Conservation (phyloP, 2,329 filamentous ascomycete genomes). For the Verticillium nonalfalfae region DNA sequence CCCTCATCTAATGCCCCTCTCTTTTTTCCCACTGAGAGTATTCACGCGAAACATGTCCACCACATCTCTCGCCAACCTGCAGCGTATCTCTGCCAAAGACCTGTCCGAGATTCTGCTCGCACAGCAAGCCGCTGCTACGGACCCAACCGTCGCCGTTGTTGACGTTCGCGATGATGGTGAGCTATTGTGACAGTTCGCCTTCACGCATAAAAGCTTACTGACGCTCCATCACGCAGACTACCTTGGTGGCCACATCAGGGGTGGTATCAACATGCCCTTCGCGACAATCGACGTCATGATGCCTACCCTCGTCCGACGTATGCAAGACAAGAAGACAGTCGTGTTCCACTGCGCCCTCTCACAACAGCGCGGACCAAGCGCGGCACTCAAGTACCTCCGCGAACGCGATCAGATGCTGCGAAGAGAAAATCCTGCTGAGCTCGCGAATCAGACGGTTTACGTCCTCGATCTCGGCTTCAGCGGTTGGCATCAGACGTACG, state of each 20-base stretch:
- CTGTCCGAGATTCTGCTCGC: slow-evolving; percentile 60
- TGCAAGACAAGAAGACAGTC: slow-evolving; percentile 73
- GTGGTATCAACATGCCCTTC: slow-evolving; percentile 70
- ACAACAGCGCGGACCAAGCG: slow-evolving; percentile 82
- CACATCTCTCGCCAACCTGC: slow-evolving; percentile 57
- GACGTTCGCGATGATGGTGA: slow-evolving; percentile 83
- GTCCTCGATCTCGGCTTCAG: slow-evolving; percentile 81
- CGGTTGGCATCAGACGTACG: slow-evolving; percentile 82
- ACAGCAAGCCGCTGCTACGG: slow-evolving; percentile 28
- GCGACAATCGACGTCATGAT: slow-evolving; percentile 66
- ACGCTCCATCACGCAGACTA: slow-evolving; percentile 53
- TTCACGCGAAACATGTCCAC: slow-evolving; percentile 33
- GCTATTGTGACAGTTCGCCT: slow-evolving; percentile 11
- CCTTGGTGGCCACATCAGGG: slow-evolving; percentile 82
- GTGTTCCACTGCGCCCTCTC: slow-evolving; percentile 93
- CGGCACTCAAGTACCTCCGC: slow-evolving; percentile 73
- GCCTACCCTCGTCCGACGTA: slow-evolving; percentile 73
- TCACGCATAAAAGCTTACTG: background rate
- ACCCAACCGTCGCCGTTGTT: slow-evolving; percentile 61
- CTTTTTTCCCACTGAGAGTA: background rate
- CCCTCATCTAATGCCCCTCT: background rate
- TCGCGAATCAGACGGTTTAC: slow-evolving; percentile 61
- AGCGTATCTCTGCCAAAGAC: slow-evolving; percentile 61
- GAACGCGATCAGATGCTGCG: slow-evolving; percentile 51
- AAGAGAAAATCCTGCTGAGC: slow-evolving; percentile 11